Evolutionary conservation across 208 protist species (phyloP), one percentile per base, ranked within the genome.

Genomic region (Acanthamoeba royreba): DNA sequence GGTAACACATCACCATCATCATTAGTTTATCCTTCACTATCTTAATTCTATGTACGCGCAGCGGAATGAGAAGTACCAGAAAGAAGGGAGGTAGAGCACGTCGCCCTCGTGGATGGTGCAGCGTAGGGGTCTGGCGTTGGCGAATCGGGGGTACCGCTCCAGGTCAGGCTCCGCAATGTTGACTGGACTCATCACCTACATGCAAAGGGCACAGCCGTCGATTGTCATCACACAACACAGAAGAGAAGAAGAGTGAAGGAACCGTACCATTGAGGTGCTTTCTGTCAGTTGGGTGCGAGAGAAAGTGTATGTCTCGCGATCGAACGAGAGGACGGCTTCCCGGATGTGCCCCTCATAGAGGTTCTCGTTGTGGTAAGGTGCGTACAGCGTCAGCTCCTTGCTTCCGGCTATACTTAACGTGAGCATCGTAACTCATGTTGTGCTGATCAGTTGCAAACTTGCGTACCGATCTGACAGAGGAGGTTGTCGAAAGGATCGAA

Each of bases 71-170:
- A 38, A 4, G 13, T 13, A 85, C 74, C 79, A 88, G 79, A 88
- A 88, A 1, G 79, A 55, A 33, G 79, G 79, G 31, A 88, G 79
- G 79, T 88, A 88, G 33, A 88, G 79, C 17, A 88, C 79, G 79
- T 88, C 79, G 79, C 79, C 79, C 11, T n/a, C 47, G 47, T 43
- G 79, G 79, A 88, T 88, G 31, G 3, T 63, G 79, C 79, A 88
- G 19, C 45, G n/a, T 0, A 88, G 79, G 2, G 47, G 47, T 33
- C 45, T 19, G 9, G 79, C 79, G 31, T 33, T 43, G 43, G 79
- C 43, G 19, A 88, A 88, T 43, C 35, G 79, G 13, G 79, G 79
- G 33, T 88, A 88, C 7, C 79, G 79, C 79, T 13, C 25, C 28
- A 88, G 79, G 79, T 88, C 79, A 15, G 79, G 79, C 79, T 63